Evolutionary conservation across 1,284 basidiomycete species (phyloP).

Genomic region (Boletellus deceptivus): DNA sequence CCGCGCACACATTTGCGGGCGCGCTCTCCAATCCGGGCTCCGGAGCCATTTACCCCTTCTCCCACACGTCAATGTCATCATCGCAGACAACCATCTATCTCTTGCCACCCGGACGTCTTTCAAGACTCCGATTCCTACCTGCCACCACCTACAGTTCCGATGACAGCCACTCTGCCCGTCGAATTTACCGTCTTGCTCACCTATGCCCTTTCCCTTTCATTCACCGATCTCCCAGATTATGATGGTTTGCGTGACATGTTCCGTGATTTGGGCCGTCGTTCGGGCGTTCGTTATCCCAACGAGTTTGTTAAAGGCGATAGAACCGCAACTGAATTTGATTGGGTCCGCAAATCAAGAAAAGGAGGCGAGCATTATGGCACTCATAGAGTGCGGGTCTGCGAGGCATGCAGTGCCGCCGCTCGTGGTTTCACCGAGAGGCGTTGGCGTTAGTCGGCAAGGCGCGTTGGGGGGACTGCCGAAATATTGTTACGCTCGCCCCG

Average conservation of each 20-base stretch:
- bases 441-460: slow-evolving; percentile 22
- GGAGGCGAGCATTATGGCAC: slow-evolving; percentile 8
- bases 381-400: slow-evolving; percentile 33
- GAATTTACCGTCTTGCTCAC: slow-evolving; percentile 88
- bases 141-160: slow-evolving; percentile 37
- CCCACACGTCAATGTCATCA: slow-evolving; percentile 7
- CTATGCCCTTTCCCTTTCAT: slow-evolving; percentile 83
- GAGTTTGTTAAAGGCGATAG: slow-evolving; percentile 47
- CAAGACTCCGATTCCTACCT: slow-evolving; percentile 9
- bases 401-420: slow-evolving; percentile 32
- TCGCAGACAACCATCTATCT: slow-evolving; percentile 20
- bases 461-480: slow-evolving; percentile 4
- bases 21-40: slow-evolving; percentile 5
- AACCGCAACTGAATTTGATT: slow-evolving; percentile 26
- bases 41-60: slow-evolving; percentile 12
- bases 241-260: slow-evolving; percentile 82
- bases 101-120: slow-evolving; percentile 16
- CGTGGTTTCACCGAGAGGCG: slow-evolving; percentile 26
- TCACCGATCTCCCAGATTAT: slow-evolving; percentile 91
- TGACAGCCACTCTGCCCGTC: slow-evolving; percentile 81
- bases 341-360: slow-evolving; percentile 24
- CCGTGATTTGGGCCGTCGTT: slow-evolving; percentile 56
- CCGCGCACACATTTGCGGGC: slow-evolving; percentile 11
- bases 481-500: not conserved
- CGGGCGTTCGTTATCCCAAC: slow-evolving; percentile 52